Base-by-base conservation (phyloP, 1,284 basidiomycete species). In the Inonotus obliquus region DNA sequence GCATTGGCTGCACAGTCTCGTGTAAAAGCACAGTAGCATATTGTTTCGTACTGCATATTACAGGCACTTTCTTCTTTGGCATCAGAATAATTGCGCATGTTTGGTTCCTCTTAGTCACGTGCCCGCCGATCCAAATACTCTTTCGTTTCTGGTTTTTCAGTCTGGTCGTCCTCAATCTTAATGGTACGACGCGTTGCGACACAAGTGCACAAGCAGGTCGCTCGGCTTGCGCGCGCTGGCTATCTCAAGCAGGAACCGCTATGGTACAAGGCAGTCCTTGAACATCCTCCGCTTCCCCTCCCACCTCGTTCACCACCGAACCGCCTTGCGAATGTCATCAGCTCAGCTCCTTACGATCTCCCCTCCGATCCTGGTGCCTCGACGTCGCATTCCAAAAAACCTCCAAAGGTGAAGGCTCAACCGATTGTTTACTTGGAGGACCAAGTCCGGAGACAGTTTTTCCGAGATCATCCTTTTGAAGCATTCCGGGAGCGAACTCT, bases 391-490 rank as follows among this genome's bases (percentile, higher is more conserved):
- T 67, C 57, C 66, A 68, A 68, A 57, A 48, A 72, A 67, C 73
- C 79, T 59, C 75, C 79, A 63, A 79, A 83, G 63, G 77, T 81
- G 13, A 76, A 77, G 13, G 86, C 91, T 0, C 68, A 83, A 61
- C 81, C 84, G 10, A 83, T 98, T 63, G 79, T 83, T 54, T 98
- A 96, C 73, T 68, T 91, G 32, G 93, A 96, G 72, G 96, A 99
- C 75, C 80, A 83, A 63, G 79, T 98, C 58, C 86, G 96, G 51
- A 80, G 86, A 59, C 92, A 94, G 73, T 99, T 99, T 81, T 98
- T 96, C 79, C 80, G 82, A 58, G 96, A 99, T 76, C 96, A 98
- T 72, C 95, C 96, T 1, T 98, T 98, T 72, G 96, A 99, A 76
- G 89, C 93, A 1, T 91, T 96, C 73, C 82, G 95, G 45, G 87